phyloP scores from a whole-genome alignment of 2,329 filamentous ascomycete genomes.

The Emergomyces africanus region DNA sequence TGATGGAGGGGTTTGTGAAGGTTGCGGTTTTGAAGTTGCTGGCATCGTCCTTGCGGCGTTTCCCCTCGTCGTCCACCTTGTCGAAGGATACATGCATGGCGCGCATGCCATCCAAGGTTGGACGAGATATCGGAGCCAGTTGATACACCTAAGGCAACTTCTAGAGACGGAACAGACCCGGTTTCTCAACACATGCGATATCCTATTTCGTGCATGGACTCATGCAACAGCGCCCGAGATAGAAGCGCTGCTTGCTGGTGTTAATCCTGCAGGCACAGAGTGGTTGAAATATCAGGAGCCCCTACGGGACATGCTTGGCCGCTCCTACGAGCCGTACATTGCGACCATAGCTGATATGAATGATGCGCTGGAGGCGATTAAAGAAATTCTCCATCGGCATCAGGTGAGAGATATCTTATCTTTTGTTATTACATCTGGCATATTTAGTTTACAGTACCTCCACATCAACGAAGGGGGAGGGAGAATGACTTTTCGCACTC shows the following conservation, averaged over 20 bases:
- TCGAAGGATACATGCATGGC: no score
- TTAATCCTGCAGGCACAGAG: not conserved
- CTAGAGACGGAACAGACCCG: not conserved
- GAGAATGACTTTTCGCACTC: no score
- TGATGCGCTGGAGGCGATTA: not conserved
- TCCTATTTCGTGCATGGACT: not conserved
- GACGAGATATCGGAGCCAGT: not conserved
- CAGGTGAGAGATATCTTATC: not conserved
- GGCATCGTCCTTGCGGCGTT: no score
- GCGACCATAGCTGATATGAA: not conserved
- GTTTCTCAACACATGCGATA: conserved; percentile 4
- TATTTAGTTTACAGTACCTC: no score
- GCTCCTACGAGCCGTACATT: not conserved
- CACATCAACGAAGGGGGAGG: not conserved
- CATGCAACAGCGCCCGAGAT: not conserved
- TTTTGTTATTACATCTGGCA: not conserved
- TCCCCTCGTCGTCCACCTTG: no score
- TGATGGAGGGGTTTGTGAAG: conserved; percentile 31
- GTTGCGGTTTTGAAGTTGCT: conserved; percentile 41
- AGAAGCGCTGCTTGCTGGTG: not conserved
- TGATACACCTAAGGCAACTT: not conserved
- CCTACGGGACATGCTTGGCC: not conserved
- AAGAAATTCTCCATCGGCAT: not conserved
- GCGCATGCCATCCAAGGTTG: conserved; percentile 1
- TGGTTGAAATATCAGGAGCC: not conserved